Evolutionary conservation across 257 asterid genomes (phyloP), one percentile per base, ranked within the genome.

Genomic region (Przewalskia tangutica): DNA sequence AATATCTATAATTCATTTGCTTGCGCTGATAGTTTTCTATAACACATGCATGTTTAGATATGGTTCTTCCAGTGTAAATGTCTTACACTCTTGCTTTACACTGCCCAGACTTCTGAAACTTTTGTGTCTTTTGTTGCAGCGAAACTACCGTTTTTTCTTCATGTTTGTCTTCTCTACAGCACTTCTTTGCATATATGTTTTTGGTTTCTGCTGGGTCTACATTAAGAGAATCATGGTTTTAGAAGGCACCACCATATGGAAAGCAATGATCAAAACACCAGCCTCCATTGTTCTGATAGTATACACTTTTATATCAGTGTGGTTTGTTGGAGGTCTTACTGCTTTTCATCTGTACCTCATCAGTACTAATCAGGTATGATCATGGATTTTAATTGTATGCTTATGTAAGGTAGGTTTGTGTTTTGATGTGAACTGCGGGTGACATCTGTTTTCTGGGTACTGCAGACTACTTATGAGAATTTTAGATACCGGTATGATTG

Each of bases 91-190:
- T 70, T 73, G 55, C 79, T 27, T 20, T 73, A 6, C 8, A 17
- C 48, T 73, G 20, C 44, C 6, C 58, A 73, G 60, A 20, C 10
- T 1, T 56, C 82, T 88, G 83, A 86, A 53, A 36, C 66, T 18
- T 60, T 58, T 66, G 40, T 46, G 5, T 67, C 51, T 80, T 82
- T 64, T 23, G 36, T 10, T 87, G 94, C 98, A 95, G 99, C 87
- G 99, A 86, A 95, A 95, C 90, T 95, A 95, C 89, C 91, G 99
- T 85, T 95, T 94, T 89, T 95, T 95, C 95, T 95, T 95, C 94
- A 94, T 94, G 99, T 94, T 95, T 82, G 98, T 95, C 87, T 95
- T 91, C 93, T 90, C 99, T n/a, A 95, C 99, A 6, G 93, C 99
- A 82, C 92, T 95, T 81, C 99, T 95, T 4, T 95, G 99, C 83